Conservation (phyloP, 106 monocot genomes). For the Acorus calamus region DNA sequence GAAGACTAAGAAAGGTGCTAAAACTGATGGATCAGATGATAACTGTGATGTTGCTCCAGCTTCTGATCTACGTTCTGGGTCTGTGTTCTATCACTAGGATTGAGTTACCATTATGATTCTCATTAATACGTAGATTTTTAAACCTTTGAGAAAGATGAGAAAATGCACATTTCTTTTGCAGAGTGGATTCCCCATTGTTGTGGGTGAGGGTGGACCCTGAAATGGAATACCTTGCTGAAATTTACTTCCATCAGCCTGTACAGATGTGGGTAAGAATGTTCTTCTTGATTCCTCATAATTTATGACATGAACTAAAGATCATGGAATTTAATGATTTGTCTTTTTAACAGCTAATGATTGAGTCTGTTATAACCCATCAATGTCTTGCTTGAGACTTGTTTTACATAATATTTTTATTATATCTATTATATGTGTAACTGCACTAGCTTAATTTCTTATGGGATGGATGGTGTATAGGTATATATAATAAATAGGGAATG, state of each 20-base stretch:
- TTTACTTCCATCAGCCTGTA: conserved; percentile 85
- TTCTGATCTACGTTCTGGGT: conserved; percentile 59
- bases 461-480: too few species aligned
- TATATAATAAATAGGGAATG: too few species aligned
- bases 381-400: too few species aligned
- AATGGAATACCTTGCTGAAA: conserved; percentile 98
- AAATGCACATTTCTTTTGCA: conserved; percentile 19
- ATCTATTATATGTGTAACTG: too few species aligned
- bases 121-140: background rate
- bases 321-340: too few species aligned
- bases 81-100: background rate
- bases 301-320: too few species aligned
- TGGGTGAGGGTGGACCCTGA: conserved; percentile 97
- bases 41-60: conserved; percentile 47
- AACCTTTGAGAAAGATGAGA: background rate
- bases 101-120: background rate
- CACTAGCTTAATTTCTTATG: too few species aligned
- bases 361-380: too few species aligned
- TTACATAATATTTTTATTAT: too few species aligned
- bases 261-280: conserved; percentile 88
- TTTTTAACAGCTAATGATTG: too few species aligned
- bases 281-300: background rate
- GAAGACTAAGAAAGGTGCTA: conserved; percentile 80
- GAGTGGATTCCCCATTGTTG: conserved; percentile 84
- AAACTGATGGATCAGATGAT: conserved; percentile 93